Conservation (phyloP, 2,329 filamentous ascomycete species). For the Stemphylium vesicarium region DNA sequence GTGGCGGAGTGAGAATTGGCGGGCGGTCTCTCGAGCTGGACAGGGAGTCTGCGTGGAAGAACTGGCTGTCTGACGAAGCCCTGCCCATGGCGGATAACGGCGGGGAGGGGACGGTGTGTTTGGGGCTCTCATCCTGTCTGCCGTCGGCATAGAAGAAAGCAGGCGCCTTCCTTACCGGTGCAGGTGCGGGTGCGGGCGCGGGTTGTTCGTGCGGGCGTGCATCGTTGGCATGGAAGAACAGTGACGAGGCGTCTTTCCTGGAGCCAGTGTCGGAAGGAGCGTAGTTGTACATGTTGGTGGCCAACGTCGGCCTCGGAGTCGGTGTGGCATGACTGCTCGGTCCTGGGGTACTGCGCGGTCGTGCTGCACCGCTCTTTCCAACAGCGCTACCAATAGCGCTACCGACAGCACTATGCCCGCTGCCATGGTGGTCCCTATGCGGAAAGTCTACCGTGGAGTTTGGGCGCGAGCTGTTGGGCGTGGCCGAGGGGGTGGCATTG, state of each 20-base stretch:
- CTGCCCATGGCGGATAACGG: slow-evolving; percentile 39
- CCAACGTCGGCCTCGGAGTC: slow-evolving; percentile 32
- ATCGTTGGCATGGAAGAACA: slow-evolving; percentile 94
- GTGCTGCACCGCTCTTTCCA: slow-evolving; percentile 28
- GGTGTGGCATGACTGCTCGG: slow-evolving; percentile 28
- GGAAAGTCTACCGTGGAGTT: slow-evolving; percentile 39
- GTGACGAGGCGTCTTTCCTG: slow-evolving; percentile 55
- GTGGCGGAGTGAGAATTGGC: slow-evolving; percentile 43
- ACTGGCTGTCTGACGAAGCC: slow-evolving; percentile 58
- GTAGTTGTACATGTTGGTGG: slow-evolving; percentile 35
- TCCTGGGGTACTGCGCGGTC: slow-evolving; percentile 50
- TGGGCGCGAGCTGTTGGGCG: slow-evolving; percentile 46
- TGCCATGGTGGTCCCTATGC: slow-evolving; percentile 36
- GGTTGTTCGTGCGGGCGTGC: slow-evolving; percentile 53
- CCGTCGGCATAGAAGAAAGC: slow-evolving; percentile 61
- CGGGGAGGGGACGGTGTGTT: slow-evolving; percentile 40
- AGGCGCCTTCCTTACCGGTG: slow-evolving; percentile 51
- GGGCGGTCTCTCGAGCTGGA: slow-evolving; percentile 48
- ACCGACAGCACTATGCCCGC: slow-evolving; percentile 22
- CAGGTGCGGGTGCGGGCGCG: slow-evolving; percentile 32
- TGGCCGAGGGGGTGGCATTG: slow-evolving; percentile 62
- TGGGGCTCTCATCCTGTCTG: slow-evolving; percentile 49
- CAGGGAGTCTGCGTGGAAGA: slow-evolving; percentile 72
- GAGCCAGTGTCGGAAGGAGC: slow-evolving; percentile 34
- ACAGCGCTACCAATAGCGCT: slow-evolving; percentile 7